Evolutionary conservation across 768 basidiomycete species (phyloP).

Genomic region (Polyporus arcularius): DNA sequence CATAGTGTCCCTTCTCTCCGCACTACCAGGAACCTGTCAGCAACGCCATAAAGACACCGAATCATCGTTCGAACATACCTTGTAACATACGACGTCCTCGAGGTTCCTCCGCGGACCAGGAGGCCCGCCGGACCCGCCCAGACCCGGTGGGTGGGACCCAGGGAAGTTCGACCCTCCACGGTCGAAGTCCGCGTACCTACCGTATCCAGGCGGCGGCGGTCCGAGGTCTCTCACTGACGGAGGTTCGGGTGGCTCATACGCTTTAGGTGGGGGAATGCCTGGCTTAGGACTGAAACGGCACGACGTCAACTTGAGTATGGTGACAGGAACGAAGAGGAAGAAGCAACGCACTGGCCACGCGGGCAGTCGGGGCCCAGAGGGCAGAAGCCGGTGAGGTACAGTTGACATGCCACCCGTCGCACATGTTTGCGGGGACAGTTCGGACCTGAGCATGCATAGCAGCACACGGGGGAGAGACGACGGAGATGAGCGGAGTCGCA

Average conservation of each 20-base stretch:
- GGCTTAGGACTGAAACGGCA: slow-evolving; percentile 68
- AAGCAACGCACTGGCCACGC: slow-evolving; percentile 76
- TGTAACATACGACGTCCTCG: slow-evolving; percentile 86
- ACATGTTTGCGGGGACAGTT: slow-evolving; percentile 91
- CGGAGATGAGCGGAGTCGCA: background rate
- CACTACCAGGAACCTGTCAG: slow-evolving; percentile 50
- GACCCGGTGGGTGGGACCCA: slow-evolving; percentile 26
- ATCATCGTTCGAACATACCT: slow-evolving; percentile 45
- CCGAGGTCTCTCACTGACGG: slow-evolving; percentile 80
- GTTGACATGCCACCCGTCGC: slow-evolving; percentile 85
- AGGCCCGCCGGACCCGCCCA: slow-evolving; percentile 35
- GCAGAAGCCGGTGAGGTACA: slow-evolving; percentile 92
- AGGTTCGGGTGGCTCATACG: slow-evolving; percentile 76
- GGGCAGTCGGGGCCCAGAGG: slow-evolving; percentile 87
- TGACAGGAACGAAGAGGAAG: slow-evolving; percentile 1
- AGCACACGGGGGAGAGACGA: background rate
- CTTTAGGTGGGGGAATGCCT: slow-evolving; percentile 63
- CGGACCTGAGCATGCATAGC: slow-evolving; percentile 50
- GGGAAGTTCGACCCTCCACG: slow-evolving; percentile 41
- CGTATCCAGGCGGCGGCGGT: slow-evolving; percentile 90
- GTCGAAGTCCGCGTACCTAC: slow-evolving; percentile 79
- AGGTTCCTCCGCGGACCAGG: slow-evolving; percentile 63
- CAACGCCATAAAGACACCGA: background rate
- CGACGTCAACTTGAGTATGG: slow-evolving; percentile 8
- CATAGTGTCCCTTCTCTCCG: slow-evolving; percentile 92